These are phyloP conservation scores for Phoma sp. DNA, from an alignment of 2,329 filamentous ascomycete species.

Conservation along the genomic window DNA sequence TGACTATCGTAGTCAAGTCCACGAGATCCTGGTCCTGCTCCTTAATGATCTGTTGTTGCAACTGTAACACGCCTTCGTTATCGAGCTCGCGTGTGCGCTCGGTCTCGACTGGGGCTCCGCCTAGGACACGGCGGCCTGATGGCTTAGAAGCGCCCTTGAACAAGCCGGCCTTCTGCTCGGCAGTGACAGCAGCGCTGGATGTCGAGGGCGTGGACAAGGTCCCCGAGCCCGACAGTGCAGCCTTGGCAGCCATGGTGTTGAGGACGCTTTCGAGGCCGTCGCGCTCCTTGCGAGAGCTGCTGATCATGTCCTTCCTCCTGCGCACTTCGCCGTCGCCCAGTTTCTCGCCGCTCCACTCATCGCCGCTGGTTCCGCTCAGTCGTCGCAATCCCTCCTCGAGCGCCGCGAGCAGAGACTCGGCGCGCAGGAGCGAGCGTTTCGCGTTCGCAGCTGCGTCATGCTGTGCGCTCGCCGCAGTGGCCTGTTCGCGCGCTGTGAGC, in stretches of 20 bases:
- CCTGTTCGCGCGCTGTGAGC: conserved; percentile 71
- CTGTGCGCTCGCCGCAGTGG: conserved; percentile 63
- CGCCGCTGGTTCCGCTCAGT: conserved; percentile 42
- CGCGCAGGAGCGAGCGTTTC: conserved; percentile 74
- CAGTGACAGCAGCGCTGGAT: conserved; percentile 41
- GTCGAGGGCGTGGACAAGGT: conserved; percentile 33
- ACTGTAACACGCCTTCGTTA: conserved; percentile 73
- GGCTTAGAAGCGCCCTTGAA: conserved; percentile 38
- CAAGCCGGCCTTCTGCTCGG: conserved; percentile 44
- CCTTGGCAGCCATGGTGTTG: conserved; percentile 64
- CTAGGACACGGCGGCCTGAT: conserved; percentile 69
- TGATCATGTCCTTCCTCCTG: conserved; percentile 72
- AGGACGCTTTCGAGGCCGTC: conserved; percentile 77
- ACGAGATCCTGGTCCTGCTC: conserved; percentile 78
- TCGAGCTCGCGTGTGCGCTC: conserved; percentile 77
- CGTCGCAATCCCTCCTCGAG: conserved; percentile 68
- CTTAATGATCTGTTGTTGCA: conserved; percentile 75
- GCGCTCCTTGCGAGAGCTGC: conserved; percentile 72
- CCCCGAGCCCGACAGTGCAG: conserved; percentile 48
- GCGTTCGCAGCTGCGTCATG: conserved; percentile 76
- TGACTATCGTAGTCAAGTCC: conserved; percentile 70
- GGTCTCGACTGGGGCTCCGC: conserved; percentile 75
- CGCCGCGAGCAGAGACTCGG: conserved; percentile 66
- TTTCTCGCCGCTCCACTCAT: conserved; percentile 52
- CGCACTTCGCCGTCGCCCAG: conserved; percentile 78